Conservation (phyloP, 768 basidiomycete genomes). For the Neoboletus subvelutipes region DNA sequence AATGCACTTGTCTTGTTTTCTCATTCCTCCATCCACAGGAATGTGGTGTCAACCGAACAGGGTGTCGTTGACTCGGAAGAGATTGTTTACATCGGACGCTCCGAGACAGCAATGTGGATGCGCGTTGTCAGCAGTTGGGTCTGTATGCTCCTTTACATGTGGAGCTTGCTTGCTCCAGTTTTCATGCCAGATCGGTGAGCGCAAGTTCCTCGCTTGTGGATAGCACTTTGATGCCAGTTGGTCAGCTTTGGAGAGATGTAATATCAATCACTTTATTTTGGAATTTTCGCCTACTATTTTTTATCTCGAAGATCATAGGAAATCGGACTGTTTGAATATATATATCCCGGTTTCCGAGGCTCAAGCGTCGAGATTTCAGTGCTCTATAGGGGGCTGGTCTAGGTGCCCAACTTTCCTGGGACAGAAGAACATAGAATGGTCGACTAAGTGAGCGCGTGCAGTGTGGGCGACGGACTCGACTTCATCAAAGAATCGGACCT, state of each 20-base stretch:
- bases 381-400: no score
- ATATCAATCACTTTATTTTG: not conserved
- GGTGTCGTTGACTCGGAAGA: conserved; percentile 52
- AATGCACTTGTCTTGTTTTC: not conserved
- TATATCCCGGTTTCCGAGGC: not conserved
- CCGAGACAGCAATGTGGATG: conserved; percentile 99
- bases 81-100: conserved; percentile 90
- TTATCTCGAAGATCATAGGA: not conserved
- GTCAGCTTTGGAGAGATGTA: conserved; percentile 29
- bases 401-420: no score
- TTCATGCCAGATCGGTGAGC: conserved; percentile 86
- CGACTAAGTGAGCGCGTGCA: no score
- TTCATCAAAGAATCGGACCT: no score
- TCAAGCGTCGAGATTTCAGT: no score
- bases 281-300: conserved; percentile 3
- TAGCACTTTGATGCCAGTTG: conserved; percentile 1
- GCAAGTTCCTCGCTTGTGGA: not conserved
- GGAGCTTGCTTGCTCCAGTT: conserved; percentile 87
- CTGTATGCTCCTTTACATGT: conserved; percentile 80
- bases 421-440: no score
- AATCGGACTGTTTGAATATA: not conserved
- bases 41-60: conserved; percentile 62
- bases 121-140: conserved; percentile 94
- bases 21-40: conserved; percentile 45
- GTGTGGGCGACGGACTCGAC: no score